phyloP scores from a whole-genome alignment of 352 stramenopile genomes.

The Globisporangium middletonii region DNA sequence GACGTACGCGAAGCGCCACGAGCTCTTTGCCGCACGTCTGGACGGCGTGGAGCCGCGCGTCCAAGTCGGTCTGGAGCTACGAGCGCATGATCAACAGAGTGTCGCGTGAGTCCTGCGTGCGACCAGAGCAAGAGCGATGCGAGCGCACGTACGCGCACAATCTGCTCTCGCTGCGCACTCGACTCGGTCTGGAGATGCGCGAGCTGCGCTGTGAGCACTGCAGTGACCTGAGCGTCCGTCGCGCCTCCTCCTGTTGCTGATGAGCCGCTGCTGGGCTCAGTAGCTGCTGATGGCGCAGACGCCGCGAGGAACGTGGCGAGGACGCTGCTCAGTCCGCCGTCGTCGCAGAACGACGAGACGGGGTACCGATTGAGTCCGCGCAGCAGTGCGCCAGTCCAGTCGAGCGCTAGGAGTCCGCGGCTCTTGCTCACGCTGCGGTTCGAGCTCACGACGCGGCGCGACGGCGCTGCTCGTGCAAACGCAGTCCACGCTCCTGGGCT shows the following conservation, averaged over 20 bases:
- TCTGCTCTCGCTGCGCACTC: conserved; percentile 36
- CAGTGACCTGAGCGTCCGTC: conserved; percentile 2
- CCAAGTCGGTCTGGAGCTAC: conserved; percentile 59
- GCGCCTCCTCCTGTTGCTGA: conserved; percentile 1
- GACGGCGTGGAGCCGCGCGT: conserved; percentile 44
- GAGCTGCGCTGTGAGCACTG: conserved; percentile 36
- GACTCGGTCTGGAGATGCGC: conserved; percentile 42
- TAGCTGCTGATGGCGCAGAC: background rate
- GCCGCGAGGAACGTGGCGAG: conserved; percentile 29
- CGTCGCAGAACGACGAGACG: conserved; percentile 68
- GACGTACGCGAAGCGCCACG: conserved; percentile 40
- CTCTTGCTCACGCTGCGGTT: conserved; percentile 38
- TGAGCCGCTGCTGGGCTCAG: background rate
- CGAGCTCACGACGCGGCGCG: conserved; percentile 56
- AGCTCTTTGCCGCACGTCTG: conserved; percentile 60
- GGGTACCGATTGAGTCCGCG: conserved; percentile 69
- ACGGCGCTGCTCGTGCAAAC: conserved; percentile 27
- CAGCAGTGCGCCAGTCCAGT: conserved; percentile 62
- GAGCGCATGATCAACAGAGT: background rate
- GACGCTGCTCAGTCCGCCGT: conserved; percentile 51
- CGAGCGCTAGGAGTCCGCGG: conserved; percentile 21
- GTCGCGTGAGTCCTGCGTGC: background rate
- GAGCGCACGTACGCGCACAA: conserved; percentile 24
- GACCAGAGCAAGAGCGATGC: background rate
- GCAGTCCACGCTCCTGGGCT: conserved; percentile 26